Percentiles rank a stretch among this genome's conserved stretches.
Evolutionary conservation across 805 yeast species (phyloP).

Genomic region (Sporopachydermia quercuum): DNA sequence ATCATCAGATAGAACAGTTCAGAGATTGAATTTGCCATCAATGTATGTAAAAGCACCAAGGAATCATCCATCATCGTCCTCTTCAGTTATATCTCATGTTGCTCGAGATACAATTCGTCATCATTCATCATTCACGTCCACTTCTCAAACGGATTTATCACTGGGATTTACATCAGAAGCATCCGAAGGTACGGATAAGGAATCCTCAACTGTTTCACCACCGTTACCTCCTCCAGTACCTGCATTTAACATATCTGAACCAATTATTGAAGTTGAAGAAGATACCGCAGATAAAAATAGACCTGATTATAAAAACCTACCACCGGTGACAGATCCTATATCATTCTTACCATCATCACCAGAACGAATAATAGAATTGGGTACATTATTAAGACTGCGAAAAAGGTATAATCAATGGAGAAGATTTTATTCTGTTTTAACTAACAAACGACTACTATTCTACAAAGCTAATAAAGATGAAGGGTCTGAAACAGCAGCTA

Average conservation of each 20-base stretch:
- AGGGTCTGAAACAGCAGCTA: constrained; percentile 1
- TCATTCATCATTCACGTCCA: neutral
- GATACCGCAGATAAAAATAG: neutral
- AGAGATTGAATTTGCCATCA: neutral
- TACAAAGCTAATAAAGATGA: constrained; percentile 18
- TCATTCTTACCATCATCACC: constrained; percentile 9
- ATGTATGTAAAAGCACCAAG: neutral
- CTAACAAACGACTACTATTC: constrained; percentile 25
- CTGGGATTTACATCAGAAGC: neutral
- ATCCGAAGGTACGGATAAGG: neutral
- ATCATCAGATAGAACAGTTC: neutral
- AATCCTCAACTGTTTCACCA: neutral
- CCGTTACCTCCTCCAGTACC: constrained; percentile 1
- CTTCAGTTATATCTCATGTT: neutral
- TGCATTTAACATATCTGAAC: neutral
- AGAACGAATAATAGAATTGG: constrained; percentile 26
- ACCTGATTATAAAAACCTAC: neutral
- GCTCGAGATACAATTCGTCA: neutral
- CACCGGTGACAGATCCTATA: constrained; percentile 1
- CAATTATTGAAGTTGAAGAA: neutral
- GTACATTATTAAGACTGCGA: constrained; percentile 25
- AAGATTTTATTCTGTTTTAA: constrained; percentile 26
- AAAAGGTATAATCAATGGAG: constrained; percentile 35
- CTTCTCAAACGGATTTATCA: neutral
- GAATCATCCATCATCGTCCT: too few species aligned